Evolutionary conservation across 116 monocot genomes (phyloP).

Genomic region (Posidonia oceanica): DNA sequence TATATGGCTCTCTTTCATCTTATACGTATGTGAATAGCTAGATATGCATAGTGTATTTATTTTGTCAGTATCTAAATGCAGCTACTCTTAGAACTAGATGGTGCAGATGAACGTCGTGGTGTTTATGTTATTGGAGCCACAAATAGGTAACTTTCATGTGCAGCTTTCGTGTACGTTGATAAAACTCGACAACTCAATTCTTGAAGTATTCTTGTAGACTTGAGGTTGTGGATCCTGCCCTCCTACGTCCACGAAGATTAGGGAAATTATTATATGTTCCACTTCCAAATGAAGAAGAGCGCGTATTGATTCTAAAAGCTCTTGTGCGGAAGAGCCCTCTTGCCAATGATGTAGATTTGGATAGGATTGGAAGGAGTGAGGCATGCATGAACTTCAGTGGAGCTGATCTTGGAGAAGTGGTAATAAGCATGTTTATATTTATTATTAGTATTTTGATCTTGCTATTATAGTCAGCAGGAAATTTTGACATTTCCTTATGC

Average conservation of each 20-base stretch:
- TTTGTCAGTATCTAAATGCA: slow-evolving; percentile 16
- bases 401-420: slow-evolving; percentile 76
- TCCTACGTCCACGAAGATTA: slow-evolving; percentile 82
- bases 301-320: slow-evolving; percentile 64
- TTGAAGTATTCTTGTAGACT: slow-evolving; percentile 24
- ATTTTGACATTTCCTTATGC: not conserved
- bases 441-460: not conserved
- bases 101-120: slow-evolving; percentile 70
- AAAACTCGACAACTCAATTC: not conserved
- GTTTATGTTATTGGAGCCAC: slow-evolving; percentile 95
- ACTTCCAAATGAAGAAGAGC: slow-evolving; percentile 58
- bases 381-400: slow-evolving; percentile 71
- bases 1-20: slow-evolving; percentile 1
- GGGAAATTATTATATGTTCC: slow-evolving; percentile 80
- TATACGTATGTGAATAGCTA: not conserved
- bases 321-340: slow-evolving; percentile 59
- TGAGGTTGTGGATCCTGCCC: slow-evolving; percentile 80
- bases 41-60: slow-evolving; percentile 1
- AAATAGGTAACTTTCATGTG: slow-evolving; percentile 45
- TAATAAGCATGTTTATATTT: slow-evolving; percentile 10
- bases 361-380: slow-evolving; percentile 36
- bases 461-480: not conserved
- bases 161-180: slow-evolving; percentile 2
- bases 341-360: slow-evolving; percentile 59
- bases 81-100: slow-evolving; percentile 89